Evolutionary conservation across 2,329 filamentous ascomycete species (phyloP).

Genomic region (Fusarium phyllophilum): DNA sequence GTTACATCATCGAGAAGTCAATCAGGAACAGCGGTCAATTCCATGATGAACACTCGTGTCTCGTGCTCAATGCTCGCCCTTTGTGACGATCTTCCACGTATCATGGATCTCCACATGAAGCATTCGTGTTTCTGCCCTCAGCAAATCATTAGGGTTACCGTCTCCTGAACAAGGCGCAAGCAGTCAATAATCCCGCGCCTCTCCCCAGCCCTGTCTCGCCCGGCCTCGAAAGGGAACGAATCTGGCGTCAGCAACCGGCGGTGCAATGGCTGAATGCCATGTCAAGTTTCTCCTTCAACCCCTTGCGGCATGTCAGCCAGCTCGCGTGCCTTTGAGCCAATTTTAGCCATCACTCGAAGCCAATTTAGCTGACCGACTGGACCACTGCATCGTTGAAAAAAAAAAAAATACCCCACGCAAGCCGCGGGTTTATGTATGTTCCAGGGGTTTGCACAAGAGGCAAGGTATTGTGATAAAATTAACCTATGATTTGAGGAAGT

Average conservation of each 20-base stretch:
- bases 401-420: constrained; percentile 27
- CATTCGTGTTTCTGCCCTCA: constrained; percentile 22
- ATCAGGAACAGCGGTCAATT: constrained; percentile 29
- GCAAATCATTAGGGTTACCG: constrained; percentile 15
- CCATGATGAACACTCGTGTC: constrained; percentile 3
- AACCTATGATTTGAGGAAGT: not conserved
- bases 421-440: constrained; percentile 11
- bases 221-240: constrained; percentile 4
- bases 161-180: constrained; percentile 17
- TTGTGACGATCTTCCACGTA: constrained; percentile 30
- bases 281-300: constrained; percentile 7
- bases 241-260: constrained; percentile 12
- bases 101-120: constrained; percentile 28
- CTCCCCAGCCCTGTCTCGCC: constrained; percentile 32
- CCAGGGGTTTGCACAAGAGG: not conserved
- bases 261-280: constrained; percentile 10
- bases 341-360: constrained; percentile 21
- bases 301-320: constrained; percentile 2
- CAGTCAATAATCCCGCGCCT: constrained; percentile 28
- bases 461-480: not conserved
- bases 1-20: constrained; percentile 25
- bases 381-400: constrained; percentile 8
- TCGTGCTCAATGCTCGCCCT: not conserved
- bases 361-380: constrained; percentile 28
- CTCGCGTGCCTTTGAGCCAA: constrained; percentile 36